A percentile compares a stretch with the other conserved stretches of the same genome.
These are phyloP conservation scores for Globisporangium sylvaticum DNA, from an alignment of 352 stramenopile genomes.

Conservation along the genomic window DNA sequence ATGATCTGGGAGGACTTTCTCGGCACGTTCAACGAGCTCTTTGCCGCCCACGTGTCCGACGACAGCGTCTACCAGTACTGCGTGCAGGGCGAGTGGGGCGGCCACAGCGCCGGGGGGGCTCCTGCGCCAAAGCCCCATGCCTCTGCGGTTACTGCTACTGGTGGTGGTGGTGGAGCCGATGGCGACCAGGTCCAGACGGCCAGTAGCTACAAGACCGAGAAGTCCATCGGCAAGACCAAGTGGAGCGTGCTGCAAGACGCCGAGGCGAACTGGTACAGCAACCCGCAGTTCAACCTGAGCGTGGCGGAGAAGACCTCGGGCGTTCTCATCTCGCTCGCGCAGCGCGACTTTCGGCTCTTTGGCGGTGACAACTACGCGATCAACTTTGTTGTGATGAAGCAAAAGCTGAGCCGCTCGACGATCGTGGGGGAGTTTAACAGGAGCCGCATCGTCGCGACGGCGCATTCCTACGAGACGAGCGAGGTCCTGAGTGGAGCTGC, in stretches of 20 bases:
- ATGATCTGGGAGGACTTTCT: slow-evolving; percentile 78
- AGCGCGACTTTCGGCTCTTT: slow-evolving; percentile 80
- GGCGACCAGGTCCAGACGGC: neutral
- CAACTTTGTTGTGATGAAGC: slow-evolving; percentile 81
- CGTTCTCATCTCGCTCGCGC: slow-evolving; percentile 75
- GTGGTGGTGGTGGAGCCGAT: neutral
- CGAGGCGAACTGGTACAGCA: slow-evolving; percentile 89
- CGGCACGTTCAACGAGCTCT: slow-evolving; percentile 69
- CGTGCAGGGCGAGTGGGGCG: slow-evolving; percentile 45
- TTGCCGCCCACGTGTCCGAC: slow-evolving; percentile 42
- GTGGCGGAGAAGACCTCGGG: slow-evolving; percentile 34
- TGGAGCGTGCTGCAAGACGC: slow-evolving; percentile 64
- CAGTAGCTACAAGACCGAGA: slow-evolving; percentile 30
- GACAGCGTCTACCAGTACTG: slow-evolving; percentile 50
- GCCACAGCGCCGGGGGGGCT: slow-evolving; percentile 29
- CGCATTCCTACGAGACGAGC: slow-evolving; percentile 52
- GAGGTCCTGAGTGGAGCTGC: slow-evolving; percentile 13
- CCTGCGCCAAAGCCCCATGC: slow-evolving; percentile 14
- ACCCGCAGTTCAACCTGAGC: slow-evolving; percentile 84
- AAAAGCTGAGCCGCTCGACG: slow-evolving; percentile 52
- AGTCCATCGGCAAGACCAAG: slow-evolving; percentile 49
- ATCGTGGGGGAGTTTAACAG: slow-evolving; percentile 76
- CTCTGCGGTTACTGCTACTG: neutral
- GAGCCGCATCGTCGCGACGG: slow-evolving; percentile 58
- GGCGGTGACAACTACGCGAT: slow-evolving; percentile 83